Evolutionary conservation across 1,139 yeast species (phyloP).

Genomic region (Yamadazyma friedrichii): DNA sequence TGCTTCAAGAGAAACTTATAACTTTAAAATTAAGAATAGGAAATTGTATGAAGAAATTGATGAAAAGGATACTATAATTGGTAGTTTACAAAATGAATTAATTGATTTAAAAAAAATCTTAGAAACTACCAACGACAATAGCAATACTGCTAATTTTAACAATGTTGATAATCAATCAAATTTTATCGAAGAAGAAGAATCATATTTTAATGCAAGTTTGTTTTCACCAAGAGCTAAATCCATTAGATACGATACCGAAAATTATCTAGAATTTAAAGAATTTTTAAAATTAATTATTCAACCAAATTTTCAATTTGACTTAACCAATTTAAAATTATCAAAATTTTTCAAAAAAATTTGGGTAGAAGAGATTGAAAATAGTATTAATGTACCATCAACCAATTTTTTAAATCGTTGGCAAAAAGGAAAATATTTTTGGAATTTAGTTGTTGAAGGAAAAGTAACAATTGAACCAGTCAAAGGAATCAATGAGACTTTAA

Average conservation of each 20-base stretch:
- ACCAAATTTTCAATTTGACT: slow-evolving; percentile 39
- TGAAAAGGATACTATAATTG: slow-evolving; percentile 71
- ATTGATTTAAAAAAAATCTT: slow-evolving; percentile 62
- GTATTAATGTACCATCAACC: slow-evolving; percentile 34
- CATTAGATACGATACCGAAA: slow-evolving; percentile 56
- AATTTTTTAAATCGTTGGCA: slow-evolving; percentile 46
- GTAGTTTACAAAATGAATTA: slow-evolving; percentile 66
- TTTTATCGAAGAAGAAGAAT: slow-evolving; percentile 8
- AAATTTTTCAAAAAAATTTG: slow-evolving; percentile 65
- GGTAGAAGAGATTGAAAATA: slow-evolving; percentile 77
- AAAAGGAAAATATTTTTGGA: slow-evolving; percentile 54
- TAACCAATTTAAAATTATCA: slow-evolving; percentile 48
- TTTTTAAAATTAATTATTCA: slow-evolving; percentile 34
- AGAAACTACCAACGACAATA: slow-evolving; percentile 11
- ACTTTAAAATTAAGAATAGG: slow-evolving; percentile 50
- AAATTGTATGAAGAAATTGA: slow-evolving; percentile 63
- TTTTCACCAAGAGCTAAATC: slow-evolving; percentile 59
- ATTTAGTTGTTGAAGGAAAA: slow-evolving; percentile 72
- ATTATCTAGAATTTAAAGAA: slow-evolving; percentile 42
- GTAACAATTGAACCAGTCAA: slow-evolving; percentile 86
- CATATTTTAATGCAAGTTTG: slow-evolving; percentile 16
- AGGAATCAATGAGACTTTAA: slow-evolving; percentile 74
- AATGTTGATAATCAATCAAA: slow-evolving; percentile 11
- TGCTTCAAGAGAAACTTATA: slow-evolving; percentile 61
- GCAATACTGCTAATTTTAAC: slow-evolving; percentile 2